Evolutionary conservation across 768 basidiomycete genomes (phyloP).

Genomic region (Clitopilus passeckerianus): DNA sequence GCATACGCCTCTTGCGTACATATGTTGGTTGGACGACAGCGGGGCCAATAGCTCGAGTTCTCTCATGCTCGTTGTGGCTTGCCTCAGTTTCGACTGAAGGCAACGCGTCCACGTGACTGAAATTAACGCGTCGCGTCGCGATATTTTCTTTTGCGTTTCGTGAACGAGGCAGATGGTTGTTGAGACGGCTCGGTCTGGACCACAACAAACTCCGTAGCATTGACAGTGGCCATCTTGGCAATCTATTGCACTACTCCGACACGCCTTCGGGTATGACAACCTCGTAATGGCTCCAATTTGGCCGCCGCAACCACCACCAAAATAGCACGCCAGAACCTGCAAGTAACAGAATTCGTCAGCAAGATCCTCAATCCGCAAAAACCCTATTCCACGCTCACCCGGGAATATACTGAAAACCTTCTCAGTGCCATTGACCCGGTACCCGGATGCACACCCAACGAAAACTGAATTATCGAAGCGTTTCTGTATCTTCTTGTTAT

Average conservation of each 20-base stretch:
- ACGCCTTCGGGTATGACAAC: background rate
- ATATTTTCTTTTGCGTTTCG: too few species aligned
- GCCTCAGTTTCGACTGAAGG: too few species aligned
- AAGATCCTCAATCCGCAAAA: background rate
- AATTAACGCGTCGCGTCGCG: too few species aligned
- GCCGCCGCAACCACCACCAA: constrained; percentile 14
- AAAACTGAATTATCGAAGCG: constrained; percentile 18
- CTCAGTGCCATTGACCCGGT: constrained; percentile 28
- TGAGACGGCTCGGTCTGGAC: too few species aligned
- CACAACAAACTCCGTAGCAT: too few species aligned
- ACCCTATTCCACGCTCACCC: constrained; percentile 14
- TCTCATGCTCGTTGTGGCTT: too few species aligned
- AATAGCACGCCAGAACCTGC: constrained; percentile 9
- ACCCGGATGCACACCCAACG: constrained; percentile 33
- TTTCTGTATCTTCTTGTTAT: constrained; percentile 15
- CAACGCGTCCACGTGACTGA: too few species aligned
- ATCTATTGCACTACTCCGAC: background rate
- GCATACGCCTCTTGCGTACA: too few species aligned
- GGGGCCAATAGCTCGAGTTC: too few species aligned
- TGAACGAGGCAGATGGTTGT: too few species aligned
- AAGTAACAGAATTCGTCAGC: background rate
- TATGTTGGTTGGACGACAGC: too few species aligned
- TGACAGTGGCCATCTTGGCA: too few species aligned
- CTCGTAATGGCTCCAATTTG: constrained; percentile 11
- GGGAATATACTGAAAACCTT: constrained; percentile 35